A percentile compares a stretch with the other conserved stretches of the same genome.
These are phyloP conservation scores for Acanthochlamys bracteata DNA, from an alignment of 106 monocot species.

Conservation along the genomic window DNA sequence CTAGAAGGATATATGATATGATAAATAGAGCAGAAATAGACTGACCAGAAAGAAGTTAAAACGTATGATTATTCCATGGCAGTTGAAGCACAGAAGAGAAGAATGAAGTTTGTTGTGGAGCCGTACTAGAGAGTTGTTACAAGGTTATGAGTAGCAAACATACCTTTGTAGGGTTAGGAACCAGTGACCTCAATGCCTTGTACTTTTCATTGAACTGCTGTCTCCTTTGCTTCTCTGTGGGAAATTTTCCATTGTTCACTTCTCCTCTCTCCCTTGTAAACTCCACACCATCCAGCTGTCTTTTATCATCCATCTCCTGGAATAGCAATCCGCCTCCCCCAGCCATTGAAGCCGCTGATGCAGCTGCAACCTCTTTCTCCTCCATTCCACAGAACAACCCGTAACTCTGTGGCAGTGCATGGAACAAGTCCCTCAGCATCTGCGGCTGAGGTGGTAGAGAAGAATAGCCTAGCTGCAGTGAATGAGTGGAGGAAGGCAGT, in stretches of 20 bases:
- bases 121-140: too few relatives aligned
- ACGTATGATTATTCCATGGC: too few relatives aligned
- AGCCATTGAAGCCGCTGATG: background rate
- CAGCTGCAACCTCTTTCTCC: constrained; percentile 30
- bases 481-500: background rate
- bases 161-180: constrained; percentile 90
- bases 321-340: constrained; percentile 19
- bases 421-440: constrained; percentile 61
- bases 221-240: constrained; percentile 72
- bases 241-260: constrained; percentile 30
- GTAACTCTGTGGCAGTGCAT: constrained; percentile 58
- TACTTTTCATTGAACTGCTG: constrained; percentile 72
- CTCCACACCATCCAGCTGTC: constrained; percentile 40
- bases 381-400: constrained; percentile 51
- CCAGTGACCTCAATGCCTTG: constrained; percentile 47
- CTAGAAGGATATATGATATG: too few relatives aligned
- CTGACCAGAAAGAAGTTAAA: too few relatives aligned
- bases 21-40: too few relatives aligned
- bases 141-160: too few relatives aligned
- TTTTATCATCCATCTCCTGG: constrained; percentile 30
- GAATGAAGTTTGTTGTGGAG: too few relatives aligned
- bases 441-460: constrained; percentile 27
- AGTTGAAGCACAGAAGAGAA: too few relatives aligned
- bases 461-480: constrained; percentile 14
- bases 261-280: constrained; percentile 32